Conservation (phyloP, 352 stramenopile species). For the Globisporangium okanoganense region DNA sequence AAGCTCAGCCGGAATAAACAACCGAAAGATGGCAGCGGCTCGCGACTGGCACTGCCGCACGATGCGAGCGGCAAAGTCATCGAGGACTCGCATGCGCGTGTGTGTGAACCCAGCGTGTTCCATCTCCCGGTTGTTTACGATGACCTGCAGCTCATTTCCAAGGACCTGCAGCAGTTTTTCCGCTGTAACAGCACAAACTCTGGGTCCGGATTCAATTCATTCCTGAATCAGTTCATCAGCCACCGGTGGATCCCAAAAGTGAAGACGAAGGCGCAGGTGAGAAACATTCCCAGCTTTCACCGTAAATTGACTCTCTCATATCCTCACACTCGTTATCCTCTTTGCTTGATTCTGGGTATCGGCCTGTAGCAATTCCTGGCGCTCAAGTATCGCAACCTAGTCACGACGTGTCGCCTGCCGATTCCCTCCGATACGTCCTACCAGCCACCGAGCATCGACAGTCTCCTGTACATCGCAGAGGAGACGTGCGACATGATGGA, state of each 20-base stretch:
- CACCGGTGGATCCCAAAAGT: slow-evolving; percentile 79
- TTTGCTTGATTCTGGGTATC: background rate
- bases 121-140: slow-evolving; percentile 72
- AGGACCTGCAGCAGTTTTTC: slow-evolving; percentile 55
- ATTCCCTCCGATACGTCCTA: slow-evolving; percentile 74
- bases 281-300: background rate
- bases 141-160: slow-evolving; percentile 57
- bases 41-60: slow-evolving; percentile 18
- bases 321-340: background rate
- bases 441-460: slow-evolving; percentile 72
- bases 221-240: slow-evolving; percentile 62
- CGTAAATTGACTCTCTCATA: background rate
- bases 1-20: slow-evolving; percentile 62
- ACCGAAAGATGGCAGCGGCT: slow-evolving; percentile 21
- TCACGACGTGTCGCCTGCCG: slow-evolving; percentile 41
- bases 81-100: slow-evolving; percentile 27
- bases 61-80: slow-evolving; percentile 21
- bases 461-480: slow-evolving; percentile 62
- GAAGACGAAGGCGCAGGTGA: slow-evolving; percentile 52
- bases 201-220: slow-evolving; percentile 36
- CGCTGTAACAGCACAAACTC: slow-evolving; percentile 18
- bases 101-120: slow-evolving; percentile 75
- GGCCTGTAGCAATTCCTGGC: slow-evolving; percentile 42
- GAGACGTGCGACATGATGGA: slow-evolving; percentile 68
- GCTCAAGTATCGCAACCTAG: slow-evolving; percentile 46